phyloP scores from a whole-genome alignment of 495 filamentous ascomycete genomes.

The Chaetomidium leptoderma region DNA sequence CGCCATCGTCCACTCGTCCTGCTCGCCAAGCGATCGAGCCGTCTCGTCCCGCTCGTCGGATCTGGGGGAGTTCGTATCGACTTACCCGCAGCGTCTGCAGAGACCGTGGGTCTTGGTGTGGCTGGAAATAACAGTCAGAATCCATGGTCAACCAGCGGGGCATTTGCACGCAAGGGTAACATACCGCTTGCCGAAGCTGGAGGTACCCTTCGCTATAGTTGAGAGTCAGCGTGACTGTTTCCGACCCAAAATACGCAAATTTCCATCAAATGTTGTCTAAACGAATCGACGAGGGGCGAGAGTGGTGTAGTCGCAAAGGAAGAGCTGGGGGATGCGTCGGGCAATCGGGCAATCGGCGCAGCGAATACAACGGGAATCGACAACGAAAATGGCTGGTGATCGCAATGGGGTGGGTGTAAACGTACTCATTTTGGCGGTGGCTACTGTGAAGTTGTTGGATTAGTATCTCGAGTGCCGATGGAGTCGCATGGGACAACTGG shows the following conservation, averaged over 20 bases:
- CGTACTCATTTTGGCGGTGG: slow-evolving; percentile 44
- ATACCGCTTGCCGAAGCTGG: slow-evolving; percentile 87
- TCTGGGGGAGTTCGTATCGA: slow-evolving; percentile 25
- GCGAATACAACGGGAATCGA: neutral
- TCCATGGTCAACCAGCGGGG: neutral
- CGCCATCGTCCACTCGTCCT: slow-evolving; percentile 7
- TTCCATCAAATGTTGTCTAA: neutral
- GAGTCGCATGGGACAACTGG: neutral
- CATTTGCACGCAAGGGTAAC: slow-evolving; percentile 6
- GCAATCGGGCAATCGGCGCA: slow-evolving; percentile 2
- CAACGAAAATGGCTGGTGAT: neutral
- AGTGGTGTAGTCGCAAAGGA: neutral
- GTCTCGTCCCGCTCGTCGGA: slow-evolving; percentile 4
- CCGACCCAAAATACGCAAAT: neutral
- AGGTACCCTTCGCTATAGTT: slow-evolving; percentile 77
- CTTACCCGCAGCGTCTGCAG: slow-evolving; percentile 98
- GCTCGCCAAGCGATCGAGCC: slow-evolving; percentile 3
- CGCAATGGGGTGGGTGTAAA: slow-evolving; percentile 18
- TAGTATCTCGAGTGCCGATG: slow-evolving; percentile 15
- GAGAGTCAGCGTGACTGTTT: slow-evolving; percentile 31
- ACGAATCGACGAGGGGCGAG: neutral
- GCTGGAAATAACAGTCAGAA: slow-evolving; percentile 34
- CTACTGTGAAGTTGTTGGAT: slow-evolving; percentile 21
- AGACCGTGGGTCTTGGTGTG: slow-evolving; percentile 99
- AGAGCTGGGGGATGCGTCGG: neutral